Evolutionary conservation across 345 rosid species (phyloP), one percentile per base, ranked within the genome.

Genomic region (Citrus sp.): DNA sequence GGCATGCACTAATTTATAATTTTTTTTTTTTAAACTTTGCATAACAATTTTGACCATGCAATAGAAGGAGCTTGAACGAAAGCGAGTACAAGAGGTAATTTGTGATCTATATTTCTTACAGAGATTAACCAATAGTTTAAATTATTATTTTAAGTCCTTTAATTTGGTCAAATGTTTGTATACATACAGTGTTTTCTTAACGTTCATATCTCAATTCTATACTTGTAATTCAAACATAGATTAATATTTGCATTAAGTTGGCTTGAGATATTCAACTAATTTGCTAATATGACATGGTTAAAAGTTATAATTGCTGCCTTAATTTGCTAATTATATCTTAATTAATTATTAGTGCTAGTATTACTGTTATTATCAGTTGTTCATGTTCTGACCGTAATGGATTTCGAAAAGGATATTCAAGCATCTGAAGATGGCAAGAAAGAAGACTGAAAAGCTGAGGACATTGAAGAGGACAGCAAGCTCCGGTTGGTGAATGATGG

Each of bases 31-130:
- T 1, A 1, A 7, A 0, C 18, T 46, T 46, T 69, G 18, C 58
- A 54, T 54, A 54, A 46, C 14, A 46, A 46, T 30, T 64, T 64
- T 5, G 42, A 16, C 24, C 0, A 40, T 22, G 24, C 35, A 55
- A 34, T 64, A 91, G 97, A 91, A 83, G 81, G 92, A 91, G 73
- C 84, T 79, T 6, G 94, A 87, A 69, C 83, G 82, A 67, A 86
- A 82, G 64, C 81, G 89, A 63, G 81, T 83, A 60, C 80, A 85
- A 79, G 92, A 94, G 97, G 97, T 91, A 86, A 34, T 25, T 38
- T 32, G 12, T 13, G 40, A 35, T 22, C 49, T 67, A 19, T 67
- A 67, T 12, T 66, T 34, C 16, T 70, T 3, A 5, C 1, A 46
- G 18, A 54, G 14, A 54, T 42, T 2, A 66, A 21, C 9, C 14